Base-by-base conservation (phyloP, 441 rosid species). In the Syzygium malaccense region DNA sequence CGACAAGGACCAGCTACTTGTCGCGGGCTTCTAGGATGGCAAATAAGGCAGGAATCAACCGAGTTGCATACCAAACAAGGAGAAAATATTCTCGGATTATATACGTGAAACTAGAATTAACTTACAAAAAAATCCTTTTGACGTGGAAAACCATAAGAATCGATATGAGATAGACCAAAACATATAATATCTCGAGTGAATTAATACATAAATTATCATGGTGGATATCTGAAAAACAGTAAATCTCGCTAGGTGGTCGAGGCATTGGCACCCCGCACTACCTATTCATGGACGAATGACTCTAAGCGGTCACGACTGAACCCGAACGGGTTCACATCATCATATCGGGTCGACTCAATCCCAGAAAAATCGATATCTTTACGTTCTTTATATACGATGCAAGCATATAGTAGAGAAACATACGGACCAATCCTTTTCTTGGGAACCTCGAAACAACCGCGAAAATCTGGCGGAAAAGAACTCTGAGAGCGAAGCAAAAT, bases 181-280 rank as follows among this genome's bases (percentile, higher is more conserved):
- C 6, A 8, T 6, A 18, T 66, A 9, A 18, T 66, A 9, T 2
- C 45, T 66, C 14, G 4, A 66, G 7, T 66, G 0, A 66, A 32
- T 10, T 8, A 32, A 66, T 66, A 2, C 6, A 9, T 18, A 1
- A 0, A 2, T 66, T 66, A 13, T 32, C 41, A 32, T 1, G 0
- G 1, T 64, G 6, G 2, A 64, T 30, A 64, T 64, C 2, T 66
- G 1, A 18, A 4, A 8, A 32, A 18, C 9, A 0, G 0, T 8
- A 32, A 1, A 66, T 8, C 45, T 17, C 8, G 49, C 4, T 33
- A 11, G 15, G 49, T 12, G 25, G 15, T 37, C 18, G 0, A 71
- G 28, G 28, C 49, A 71, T 20, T 37, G 80, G 49, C 80, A 37
- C 8, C 5, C 4, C 15, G 49, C 28, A 19, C 14, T 33, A 20